These are phyloP conservation scores for Calonectria fujianensis DNA, from an alignment of 2,329 filamentous ascomycete genomes.

Conservation along the genomic window DNA sequence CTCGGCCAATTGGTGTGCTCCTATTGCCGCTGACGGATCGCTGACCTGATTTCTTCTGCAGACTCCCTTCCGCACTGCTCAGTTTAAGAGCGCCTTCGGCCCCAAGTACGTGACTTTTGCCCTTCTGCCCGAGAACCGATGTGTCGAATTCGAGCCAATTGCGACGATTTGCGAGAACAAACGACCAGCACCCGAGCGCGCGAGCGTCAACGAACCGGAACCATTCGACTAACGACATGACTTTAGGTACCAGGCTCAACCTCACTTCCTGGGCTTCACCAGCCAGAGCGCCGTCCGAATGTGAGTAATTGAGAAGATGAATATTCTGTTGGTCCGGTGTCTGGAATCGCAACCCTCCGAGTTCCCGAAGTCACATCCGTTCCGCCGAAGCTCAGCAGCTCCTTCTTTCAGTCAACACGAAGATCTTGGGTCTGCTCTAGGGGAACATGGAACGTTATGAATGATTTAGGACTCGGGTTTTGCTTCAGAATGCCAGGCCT, in stretches of 20 bases:
- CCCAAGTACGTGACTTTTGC: constrained; percentile 73
- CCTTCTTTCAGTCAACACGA: constrained; percentile 16
- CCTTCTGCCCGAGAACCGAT: background rate
- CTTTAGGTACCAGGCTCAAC: constrained; percentile 75
- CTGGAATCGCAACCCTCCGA: constrained; percentile 40
- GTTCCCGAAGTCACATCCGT: constrained; percentile 45
- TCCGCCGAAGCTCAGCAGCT: constrained; percentile 43
- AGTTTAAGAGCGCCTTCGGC: constrained; percentile 78
- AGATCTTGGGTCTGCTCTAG: constrained; percentile 9
- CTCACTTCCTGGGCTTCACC: constrained; percentile 73
- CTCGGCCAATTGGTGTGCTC: constrained; percentile 38
- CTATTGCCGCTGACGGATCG: constrained; percentile 1
- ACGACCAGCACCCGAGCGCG: constrained; percentile 11
- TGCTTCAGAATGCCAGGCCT: background rate
- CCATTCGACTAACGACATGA: constrained; percentile 54
- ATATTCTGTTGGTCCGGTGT: background rate
- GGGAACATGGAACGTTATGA: background rate
- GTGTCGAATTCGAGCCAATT: constrained; percentile 28
- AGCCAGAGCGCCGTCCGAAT: constrained; percentile 66
- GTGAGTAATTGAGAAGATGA: constrained; percentile 65
- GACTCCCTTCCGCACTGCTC: constrained; percentile 67
- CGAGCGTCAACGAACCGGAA: constrained; percentile 29
- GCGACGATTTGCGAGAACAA: constrained; percentile 19
- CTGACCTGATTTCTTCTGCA: constrained; percentile 60
- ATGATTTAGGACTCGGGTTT: background rate